Evolutionary conservation across 2,329 filamentous ascomycete species (phyloP), one percentile per base, ranked within the genome.

Genomic region (Biscogniauxia marginata): DNA sequence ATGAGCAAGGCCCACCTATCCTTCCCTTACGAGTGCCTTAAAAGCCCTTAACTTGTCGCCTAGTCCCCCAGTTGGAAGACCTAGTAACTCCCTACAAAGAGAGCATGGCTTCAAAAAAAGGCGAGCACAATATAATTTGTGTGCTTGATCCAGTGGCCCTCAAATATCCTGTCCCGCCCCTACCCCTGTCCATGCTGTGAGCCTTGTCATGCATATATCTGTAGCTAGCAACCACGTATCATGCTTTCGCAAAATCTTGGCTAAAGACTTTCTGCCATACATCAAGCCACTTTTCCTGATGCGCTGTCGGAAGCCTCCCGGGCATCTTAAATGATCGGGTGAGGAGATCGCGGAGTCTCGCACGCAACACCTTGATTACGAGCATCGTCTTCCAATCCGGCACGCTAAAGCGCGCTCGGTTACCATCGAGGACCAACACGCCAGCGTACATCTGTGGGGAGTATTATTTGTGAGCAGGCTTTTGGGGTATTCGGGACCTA

Each of bases 371-470:
- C 74, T 97, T 97, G 67, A 99, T 77, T n/a, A 89, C 92, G 34
- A 96, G 83, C 81, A 95, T 87, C 0, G 88, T 88, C 74, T 93
- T 96, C 93, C 93, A 98, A 69, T 96, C 90, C 4, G 86, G 83
- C 0, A 96, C 83, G 20, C 88, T 84, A 70, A 98, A 96, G 49
- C 91, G 84, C 49, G 93, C 83, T 24, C 93, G 84, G 70, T 96
- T 96, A 46, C 91, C 89, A 70, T 97, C 95, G 46, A 99, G 82
- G 19, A 91, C 82, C 44, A 97, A 82, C 2, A 96, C 88, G 13
- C 95, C 95, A 0, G 93, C 85, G 70, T 91, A 96, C 77, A 97
- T 84, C 83, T 93, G 51, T 20, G n/a, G n/a, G 13, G 39, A 21
- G n/a, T 9, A 7, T 18, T 19, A 53, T 70, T 45, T n/a, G n/a